phyloP scores from a whole-genome alignment of 768 basidiomycete species.

The Fomitopsis serialis region DNA sequence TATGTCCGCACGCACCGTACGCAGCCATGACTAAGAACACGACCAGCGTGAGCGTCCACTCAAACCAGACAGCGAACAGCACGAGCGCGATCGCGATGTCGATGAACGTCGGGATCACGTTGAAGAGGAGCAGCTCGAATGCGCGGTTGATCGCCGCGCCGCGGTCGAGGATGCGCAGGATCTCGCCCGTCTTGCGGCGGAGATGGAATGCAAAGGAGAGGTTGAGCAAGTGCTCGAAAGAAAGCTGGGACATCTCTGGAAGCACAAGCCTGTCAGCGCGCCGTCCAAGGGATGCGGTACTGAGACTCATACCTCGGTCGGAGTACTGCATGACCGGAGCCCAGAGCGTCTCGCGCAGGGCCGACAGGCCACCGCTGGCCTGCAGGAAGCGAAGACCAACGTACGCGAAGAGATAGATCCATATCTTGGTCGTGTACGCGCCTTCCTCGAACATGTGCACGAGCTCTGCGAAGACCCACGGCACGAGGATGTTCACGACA shows the following conservation, averaged over 20 bases:
- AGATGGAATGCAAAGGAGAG: slow-evolving; percentile 83
- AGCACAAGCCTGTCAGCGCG: neutral
- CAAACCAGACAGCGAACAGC: slow-evolving; percentile 57
- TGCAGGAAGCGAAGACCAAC: slow-evolving; percentile 67
- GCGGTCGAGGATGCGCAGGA: slow-evolving; percentile 76
- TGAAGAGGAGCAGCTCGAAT: slow-evolving; percentile 80
- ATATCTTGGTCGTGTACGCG: slow-evolving; percentile 42
- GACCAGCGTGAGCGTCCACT: slow-evolving; percentile 61
- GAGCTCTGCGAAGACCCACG: slow-evolving; percentile 64
- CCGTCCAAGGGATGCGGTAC: neutral
- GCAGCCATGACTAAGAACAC: slow-evolving; percentile 70
- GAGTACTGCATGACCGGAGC: slow-evolving; percentile 88
- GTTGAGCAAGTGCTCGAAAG: slow-evolving; percentile 83
- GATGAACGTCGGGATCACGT: slow-evolving; percentile 73
- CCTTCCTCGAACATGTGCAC: slow-evolving; percentile 49
- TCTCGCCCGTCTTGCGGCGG: slow-evolving; percentile 79
- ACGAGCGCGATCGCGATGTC: slow-evolving; percentile 72
- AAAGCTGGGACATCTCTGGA: slow-evolving; percentile 78
- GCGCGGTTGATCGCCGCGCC: slow-evolving; percentile 84
- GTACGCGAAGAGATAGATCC: slow-evolving; percentile 67
- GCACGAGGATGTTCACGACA: slow-evolving; percentile 68
- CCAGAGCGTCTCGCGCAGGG: slow-evolving; percentile 65
- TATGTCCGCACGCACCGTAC: slow-evolving; percentile 46
- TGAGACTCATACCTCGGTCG: slow-evolving; percentile 50
- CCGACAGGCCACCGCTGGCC: slow-evolving; percentile 70